Base-by-base conservation (phyloP, 208 protist genomes). In the Histomonas meleagridis region DNA sequence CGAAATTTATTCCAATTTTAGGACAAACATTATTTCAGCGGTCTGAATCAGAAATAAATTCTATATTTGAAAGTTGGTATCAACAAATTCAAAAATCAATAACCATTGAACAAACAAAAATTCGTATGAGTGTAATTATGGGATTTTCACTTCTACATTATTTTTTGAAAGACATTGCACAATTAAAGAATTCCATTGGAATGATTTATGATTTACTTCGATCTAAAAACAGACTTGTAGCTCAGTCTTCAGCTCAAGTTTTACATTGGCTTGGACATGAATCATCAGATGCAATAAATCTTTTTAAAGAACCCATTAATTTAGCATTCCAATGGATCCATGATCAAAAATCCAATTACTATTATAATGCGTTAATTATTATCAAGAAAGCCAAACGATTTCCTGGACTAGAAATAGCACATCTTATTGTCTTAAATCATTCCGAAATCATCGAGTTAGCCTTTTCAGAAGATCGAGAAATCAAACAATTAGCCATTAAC, bases 101-200 rank as follows among this genome's bases (percentile, higher is more conserved):
- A 0, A 86, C 51, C 3, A 32, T 26, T 43, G 76, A 55, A 9
- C n/a, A 46, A n/a, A 12, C 43, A 49, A 21, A n/a, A 35, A 55
- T 21, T 38, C 76, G 55, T 38, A 55, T 86, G 76, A 86, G 55
- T 86, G 5, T 86, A 16, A 18, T 86, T 38, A 86, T 86, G 76
- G 76, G 46, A 38, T 86, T 55, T 86, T 86, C 76, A 35, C 51
- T 86, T 55, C 38, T 86, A 55, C 23, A 48, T 16, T 46, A 86
- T 86, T 86, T 86, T 40, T 14, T 55, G 38, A 48, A 86, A 51
- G 46, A 86, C 38, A 12, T 55, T 3, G 76, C 51, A 38, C 76
- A 43, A 0, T 23, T 86, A 35, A 86, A 86, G 38, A 23, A n/a
- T 51, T 55, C 46, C 9, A 55, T 86, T 32, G 38, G 55, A 9